Conservation (phyloP, 768 basidiomycete species). For the Lanmaoa pseudosensibilis region DNA sequence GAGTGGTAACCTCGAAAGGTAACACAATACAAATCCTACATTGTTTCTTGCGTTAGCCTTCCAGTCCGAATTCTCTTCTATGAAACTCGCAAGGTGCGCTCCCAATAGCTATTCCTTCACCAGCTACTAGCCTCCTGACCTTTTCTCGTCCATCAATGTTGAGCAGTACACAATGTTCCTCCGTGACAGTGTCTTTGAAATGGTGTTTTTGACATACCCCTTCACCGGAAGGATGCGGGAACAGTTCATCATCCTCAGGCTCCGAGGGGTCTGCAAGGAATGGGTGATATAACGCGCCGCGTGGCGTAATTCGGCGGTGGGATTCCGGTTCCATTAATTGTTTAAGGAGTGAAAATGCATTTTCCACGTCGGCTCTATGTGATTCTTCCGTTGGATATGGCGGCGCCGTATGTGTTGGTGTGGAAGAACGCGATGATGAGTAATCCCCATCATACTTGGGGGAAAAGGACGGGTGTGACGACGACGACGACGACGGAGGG, state of each 20-base stretch:
- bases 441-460: slow-evolving; percentile 17
- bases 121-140: slow-evolving; percentile 32
- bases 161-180: slow-evolving; percentile 52
- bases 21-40: not conserved
- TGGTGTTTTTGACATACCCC: slow-evolving; percentile 69
- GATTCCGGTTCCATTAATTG: slow-evolving; percentile 75
- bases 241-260: slow-evolving; percentile 60
- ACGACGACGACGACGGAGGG: slow-evolving; percentile 38
- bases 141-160: slow-evolving; percentile 36
- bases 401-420: slow-evolving; percentile 13
- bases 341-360: slow-evolving; percentile 75
- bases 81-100: slow-evolving; percentile 64
- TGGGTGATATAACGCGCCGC: slow-evolving; percentile 71
- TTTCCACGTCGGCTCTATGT: slow-evolving; percentile 56
- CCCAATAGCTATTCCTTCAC: slow-evolving; percentile 59
- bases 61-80: slow-evolving; percentile 21
- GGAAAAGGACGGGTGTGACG: slow-evolving; percentile 28
- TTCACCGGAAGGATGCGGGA: slow-evolving; percentile 67
- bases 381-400: slow-evolving; percentile 35
- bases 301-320: slow-evolving; percentile 74
- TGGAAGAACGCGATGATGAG: slow-evolving; percentile 23
- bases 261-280: slow-evolving; percentile 61
- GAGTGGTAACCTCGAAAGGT: not conserved
- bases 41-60: not conserved
- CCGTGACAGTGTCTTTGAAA: slow-evolving; percentile 57